Evolutionary conservation across 495 filamentous ascomycete species (phyloP), one percentile per base, ranked within the genome.

Genomic region (Darksidea phi): DNA sequence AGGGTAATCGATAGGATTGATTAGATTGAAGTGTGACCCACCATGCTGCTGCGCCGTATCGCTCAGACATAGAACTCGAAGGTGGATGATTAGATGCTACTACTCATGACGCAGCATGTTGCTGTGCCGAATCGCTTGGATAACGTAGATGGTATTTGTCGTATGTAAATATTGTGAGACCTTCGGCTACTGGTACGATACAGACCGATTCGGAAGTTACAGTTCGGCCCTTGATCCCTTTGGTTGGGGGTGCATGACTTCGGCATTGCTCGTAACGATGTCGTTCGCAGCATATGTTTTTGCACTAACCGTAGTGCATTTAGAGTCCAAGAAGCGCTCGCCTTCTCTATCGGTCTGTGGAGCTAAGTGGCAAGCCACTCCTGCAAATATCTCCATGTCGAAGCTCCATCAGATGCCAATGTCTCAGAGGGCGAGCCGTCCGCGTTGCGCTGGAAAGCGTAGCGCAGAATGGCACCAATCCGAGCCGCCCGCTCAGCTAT

Each of bases 301-400:
- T n/a, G n/a, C n/a, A n/a, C n/a, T 43, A 43, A 43, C 41, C 41
- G 41, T 43, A 43, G 41, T 20, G 41, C 41, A 43, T n/a, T 43
- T n/a, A 43, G 18, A 43, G 41, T 6, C 13, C 41, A 43, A 43
- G 41, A 43, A 43, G 41, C 41, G 41, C 13, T 43, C 41, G 3
- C 18, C 41, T 43, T 43, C 41, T 43, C 41, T 13, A 43, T 43
- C 41, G 41, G 15, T 43, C 41, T 13, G 41, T 4, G 28, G 41
- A 15, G 41, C 41, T 6, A 43, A 43, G 41, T 6, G 41, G 41
- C 41, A 43, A 43, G 41, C 41, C 41, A 43, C 15, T 4, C 41
- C 41, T 43, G 41, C 15, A 43, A 20, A 43, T 43, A 43, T 13
- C 41, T 43, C 41, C 41, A 43, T 43, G 41, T 43, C 13, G 41